Base-by-base conservation (phyloP, 2,329 filamentous ascomycete species). In the Helminthosporium solani region DNA sequence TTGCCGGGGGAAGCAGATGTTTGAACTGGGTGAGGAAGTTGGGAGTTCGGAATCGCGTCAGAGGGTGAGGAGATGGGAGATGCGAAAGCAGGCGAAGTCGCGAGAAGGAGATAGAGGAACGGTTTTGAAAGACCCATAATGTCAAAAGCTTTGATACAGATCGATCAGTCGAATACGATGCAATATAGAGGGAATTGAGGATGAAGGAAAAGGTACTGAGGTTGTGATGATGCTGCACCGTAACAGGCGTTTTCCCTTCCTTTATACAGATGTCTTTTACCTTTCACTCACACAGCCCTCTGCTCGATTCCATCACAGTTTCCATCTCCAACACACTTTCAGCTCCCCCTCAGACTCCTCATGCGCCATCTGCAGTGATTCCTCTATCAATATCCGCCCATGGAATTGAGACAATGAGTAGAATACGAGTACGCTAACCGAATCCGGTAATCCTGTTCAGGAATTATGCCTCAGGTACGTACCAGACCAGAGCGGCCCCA, bases 1-100 rank as follows among this genome's bases (percentile, higher is more conserved):
- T 77, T 78, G 3, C 47, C 47, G 2, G 34, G 40, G n/a, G 18
- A 30, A 19, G 20, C 19, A 18, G 21, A 37, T 33, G 6, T 15
- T 33, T 18, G 42, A 5, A 21, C 41, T 34, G 35, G 38, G 23
- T 44, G 34, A 7, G 52, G 52, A 27, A 7, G 25, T 27, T 27
- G 25, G 25, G n/a, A n/a, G n/a, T n/a, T n/a, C 6, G 23, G 23
- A 25, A 9, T 25, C 9, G 23, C 23, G 23, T 25, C 9, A 9
- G 23, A 9, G 9, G 9, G 23, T 25, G 23, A 25, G 9, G 23
- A 25, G 9, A 31, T 31, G 28, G 28, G 8, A 12, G 28, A 31
- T 4, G 28, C 28, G 14, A n/a, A 14, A 12, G 8, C 14, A n/a
- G 28, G 12, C 28, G 28, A 31, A 8, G 14, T 12, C 14, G 14